Base-by-base conservation (phyloP, 306 rosid species). In the Fragaria nilgerrensis region DNA sequence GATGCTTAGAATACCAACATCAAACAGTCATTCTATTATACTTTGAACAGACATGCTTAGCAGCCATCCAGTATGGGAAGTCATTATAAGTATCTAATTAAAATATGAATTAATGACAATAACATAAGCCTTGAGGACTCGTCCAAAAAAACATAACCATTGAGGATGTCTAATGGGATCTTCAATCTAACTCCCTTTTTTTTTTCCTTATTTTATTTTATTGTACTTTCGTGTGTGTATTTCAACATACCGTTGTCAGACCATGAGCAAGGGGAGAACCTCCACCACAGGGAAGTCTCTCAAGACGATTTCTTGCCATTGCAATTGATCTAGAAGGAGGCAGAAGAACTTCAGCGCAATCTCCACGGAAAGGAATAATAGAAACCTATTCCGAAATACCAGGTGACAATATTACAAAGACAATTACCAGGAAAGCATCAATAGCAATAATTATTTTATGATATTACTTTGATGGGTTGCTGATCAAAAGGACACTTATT, bases 191-290 rank as follows among this genome's bases (percentile, higher is more conserved):
- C 17, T 12, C 34, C 20, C 14, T 7, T 39, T 39, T 37, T 34
- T 34, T 39, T 5, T 39, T 39, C 8, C 1, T 39, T 7, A 7
- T 27, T 4, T 5, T 3, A 11, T 34, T 32, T 25, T 5, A 2
- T 59, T 59, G 25, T 13, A 5, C 29, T 59, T 12, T n/a, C 1
- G 7, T 27, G 22, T 64, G 14, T 64, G 23, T 23, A 56, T 56
- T 66, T 80, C 39, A 74, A 83, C 95, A 76, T 79, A 94, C 98
- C 74, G 88, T 88, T 71, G 97, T 89, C 62, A 94, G 97, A 81
- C 98, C 98, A 87, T 94, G 98, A 67, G 98, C 98, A 79, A 94
- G 89, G 75, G 97, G 98, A 66, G 98, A 94, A 73, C 98, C 98
- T 85, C 98, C 98, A 27, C 98, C 93, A 78, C 98, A 92, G 58